phyloP scores from a whole-genome alignment of 768 basidiomycete genomes.

The Royoungia palumana region DNA sequence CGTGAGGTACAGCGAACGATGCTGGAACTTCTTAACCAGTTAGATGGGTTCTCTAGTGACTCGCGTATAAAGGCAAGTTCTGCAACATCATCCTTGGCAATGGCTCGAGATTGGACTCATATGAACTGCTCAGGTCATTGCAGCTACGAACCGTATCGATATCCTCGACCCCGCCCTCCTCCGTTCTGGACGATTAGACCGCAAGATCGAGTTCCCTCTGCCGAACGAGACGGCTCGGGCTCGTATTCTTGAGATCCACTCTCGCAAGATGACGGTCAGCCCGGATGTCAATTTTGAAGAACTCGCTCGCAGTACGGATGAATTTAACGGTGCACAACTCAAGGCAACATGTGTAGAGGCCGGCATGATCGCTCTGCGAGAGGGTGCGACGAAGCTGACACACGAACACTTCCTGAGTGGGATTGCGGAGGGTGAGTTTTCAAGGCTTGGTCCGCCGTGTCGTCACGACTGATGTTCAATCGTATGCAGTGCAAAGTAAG shows the following conservation, averaged over 20 bases:
- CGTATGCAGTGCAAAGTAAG: conserved; percentile 86
- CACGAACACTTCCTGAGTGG: conserved; percentile 97
- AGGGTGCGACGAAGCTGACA: conserved; percentile 82
- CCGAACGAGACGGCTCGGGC: conserved; percentile 97
- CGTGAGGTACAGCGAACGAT: conserved; percentile 99
- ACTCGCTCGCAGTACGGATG: conserved; percentile 93
- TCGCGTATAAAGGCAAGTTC: conserved; percentile 86
- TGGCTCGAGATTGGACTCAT: conserved; percentile 3
- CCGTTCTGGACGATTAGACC: conserved; percentile 93
- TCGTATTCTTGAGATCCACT: conserved; percentile 94
- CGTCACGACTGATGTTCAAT: conserved; percentile 23
- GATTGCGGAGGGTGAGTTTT: conserved; percentile 73
- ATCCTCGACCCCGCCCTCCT: conserved; percentile 98
- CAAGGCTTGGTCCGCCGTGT: not conserved
- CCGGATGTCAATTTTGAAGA: conserved; percentile 95
- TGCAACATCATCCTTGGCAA: not conserved
- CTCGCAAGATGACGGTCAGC: conserved; percentile 89
- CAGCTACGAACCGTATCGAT: conserved; percentile 98
- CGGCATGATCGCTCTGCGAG: conserved; percentile 96
- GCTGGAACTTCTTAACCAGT: conserved; percentile 96
- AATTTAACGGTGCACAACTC: conserved; percentile 96
- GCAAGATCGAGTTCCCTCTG: conserved; percentile 98
- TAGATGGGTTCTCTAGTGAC: conserved; percentile 97
- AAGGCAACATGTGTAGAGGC: conserved; percentile 99
- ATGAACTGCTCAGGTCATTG: conserved; percentile 73